Evolutionary conservation across 371 early-diverging fungal species (phyloP).

Genomic region (Rhizopus stolonifer): DNA sequence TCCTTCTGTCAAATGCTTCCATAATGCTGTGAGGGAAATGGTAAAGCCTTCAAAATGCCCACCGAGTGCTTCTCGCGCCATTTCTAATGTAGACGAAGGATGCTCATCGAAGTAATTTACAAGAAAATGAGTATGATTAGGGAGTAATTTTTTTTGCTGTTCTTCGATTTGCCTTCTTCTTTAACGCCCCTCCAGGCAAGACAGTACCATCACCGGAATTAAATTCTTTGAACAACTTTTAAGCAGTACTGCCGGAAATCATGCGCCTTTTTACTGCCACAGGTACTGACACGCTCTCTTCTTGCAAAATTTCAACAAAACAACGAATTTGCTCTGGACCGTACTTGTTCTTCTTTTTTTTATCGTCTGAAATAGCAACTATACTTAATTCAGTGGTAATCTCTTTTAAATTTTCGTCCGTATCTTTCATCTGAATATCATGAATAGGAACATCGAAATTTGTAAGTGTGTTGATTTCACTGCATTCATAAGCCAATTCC

Average conservation of each 20-base stretch:
- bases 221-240: not conserved
- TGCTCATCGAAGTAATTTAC: slow-evolving; percentile 1
- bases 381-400: no score
- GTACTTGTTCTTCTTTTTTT: slow-evolving; percentile 1
- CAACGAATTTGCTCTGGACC: no score
- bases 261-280: not conserved
- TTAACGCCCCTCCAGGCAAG: not conserved
- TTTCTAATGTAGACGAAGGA: not conserved
- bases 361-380: no score
- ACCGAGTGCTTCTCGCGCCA: not conserved
- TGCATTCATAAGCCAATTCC: no score
- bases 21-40: not conserved
- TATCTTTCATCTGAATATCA: no score
- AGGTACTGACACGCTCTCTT: slow-evolving; percentile 3
- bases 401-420: no score
- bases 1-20: slow-evolving; percentile 1
- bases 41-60: not conserved
- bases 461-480: no score
- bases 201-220: not conserved
- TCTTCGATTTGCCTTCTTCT: slow-evolving; percentile 4
- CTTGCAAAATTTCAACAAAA: slow-evolving; percentile 8
- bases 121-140: slow-evolving; percentile 1
- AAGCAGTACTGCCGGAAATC: slow-evolving; percentile 2
- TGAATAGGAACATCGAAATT: no score
- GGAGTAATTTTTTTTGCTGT: slow-evolving; percentile 7